Base-by-base conservation (phyloP, 2,329 filamentous ascomycete species). In the Immersiporthe knoxdaviesiana region DNA sequence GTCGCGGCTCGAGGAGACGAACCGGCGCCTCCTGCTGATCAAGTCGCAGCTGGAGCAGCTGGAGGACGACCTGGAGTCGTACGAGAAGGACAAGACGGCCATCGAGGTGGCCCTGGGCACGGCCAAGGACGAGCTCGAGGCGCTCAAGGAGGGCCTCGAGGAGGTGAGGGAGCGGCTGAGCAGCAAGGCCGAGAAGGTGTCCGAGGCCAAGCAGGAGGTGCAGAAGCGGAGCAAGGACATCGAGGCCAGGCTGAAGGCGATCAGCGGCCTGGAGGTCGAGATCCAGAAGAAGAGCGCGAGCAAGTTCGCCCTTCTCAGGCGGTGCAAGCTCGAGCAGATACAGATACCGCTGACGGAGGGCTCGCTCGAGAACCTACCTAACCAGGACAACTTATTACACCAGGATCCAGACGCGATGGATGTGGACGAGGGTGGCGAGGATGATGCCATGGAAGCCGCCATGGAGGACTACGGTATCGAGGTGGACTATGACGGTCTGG, bases 261-360 rank as follows among this genome's bases (percentile, higher is more conserved):
- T 99, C 69, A 89, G 88, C 69, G 87, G 85, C 7, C 83, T 97
- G n/a, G 94, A 98, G 79, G 90, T 91, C 1, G 91, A 94, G 71
- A 90, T 97, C 63, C 93, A 97, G 79, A 92, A 92, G 75, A 93
- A 93, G 76, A 92, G 91, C 69, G 90, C 93, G 0, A 90, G 88
- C 75, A 92, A 96, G 77, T 97, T 97, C 77, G 90, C 90, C 59
- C 83, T 97, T 61, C 86, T 99, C 65, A 90, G 94, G 76, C 90
- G 93, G 72, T 98, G 95, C 83, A 95, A 97, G 77, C 89, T 99
- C 61, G 95, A 98, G 77, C 94, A 97, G 76, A 92, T 98, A 73
- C 89, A 91, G 72, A 87, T 99, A 69, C 96, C 96, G 2, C 85
- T 99, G 30, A 82, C 85, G 2, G 83, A 89, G 68, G 90, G 90